Conservation (phyloP, 2,329 filamentous ascomycete genomes). For the Ceratocystis destructans region DNA sequence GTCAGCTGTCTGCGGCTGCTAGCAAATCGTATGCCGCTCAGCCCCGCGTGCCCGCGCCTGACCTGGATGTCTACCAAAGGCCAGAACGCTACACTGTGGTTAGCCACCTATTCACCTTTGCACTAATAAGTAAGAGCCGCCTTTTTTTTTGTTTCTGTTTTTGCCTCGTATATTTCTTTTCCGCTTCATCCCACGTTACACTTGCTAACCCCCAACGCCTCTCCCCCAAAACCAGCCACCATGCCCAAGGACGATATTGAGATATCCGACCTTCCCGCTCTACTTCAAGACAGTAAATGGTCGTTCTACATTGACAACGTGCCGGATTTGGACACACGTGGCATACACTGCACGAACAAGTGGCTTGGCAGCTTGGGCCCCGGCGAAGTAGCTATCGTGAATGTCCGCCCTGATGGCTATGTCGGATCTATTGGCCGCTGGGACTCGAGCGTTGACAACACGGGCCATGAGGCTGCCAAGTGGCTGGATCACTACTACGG, state of each 20-base stretch:
- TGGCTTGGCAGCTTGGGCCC: conserved; percentile 49
- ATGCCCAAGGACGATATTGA: conserved; percentile 51
- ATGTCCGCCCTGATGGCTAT: conserved; percentile 61
- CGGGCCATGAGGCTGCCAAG: conserved; percentile 38
- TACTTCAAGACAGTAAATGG: conserved; percentile 53
- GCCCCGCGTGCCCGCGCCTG: conserved; percentile 41
- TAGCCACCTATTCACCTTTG: conserved; percentile 56
- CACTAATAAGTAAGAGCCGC: conserved; percentile 45
- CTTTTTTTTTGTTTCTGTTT: neutral
- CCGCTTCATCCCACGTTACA: neutral
- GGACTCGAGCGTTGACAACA: conserved; percentile 38
- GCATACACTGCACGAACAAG: conserved; percentile 47
- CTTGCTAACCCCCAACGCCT: neutral
- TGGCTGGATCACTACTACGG: conserved; percentile 44
- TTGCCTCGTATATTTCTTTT: neutral
- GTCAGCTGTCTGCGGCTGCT: conserved; percentile 44
- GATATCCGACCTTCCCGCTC: conserved; percentile 46
- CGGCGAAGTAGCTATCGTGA: conserved; percentile 48
- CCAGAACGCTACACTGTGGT: conserved; percentile 55
- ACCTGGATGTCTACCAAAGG: conserved; percentile 49
- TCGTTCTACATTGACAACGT: conserved; percentile 59
- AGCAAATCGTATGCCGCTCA: conserved; percentile 47
- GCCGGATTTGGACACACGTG: conserved; percentile 40
- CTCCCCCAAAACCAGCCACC: conserved; percentile 30
- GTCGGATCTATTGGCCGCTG: conserved; percentile 49